These are phyloP conservation scores for Fragosphaeria purpurea DNA, from an alignment of 2,329 filamentous ascomycete genomes.

Conservation along the genomic window DNA sequence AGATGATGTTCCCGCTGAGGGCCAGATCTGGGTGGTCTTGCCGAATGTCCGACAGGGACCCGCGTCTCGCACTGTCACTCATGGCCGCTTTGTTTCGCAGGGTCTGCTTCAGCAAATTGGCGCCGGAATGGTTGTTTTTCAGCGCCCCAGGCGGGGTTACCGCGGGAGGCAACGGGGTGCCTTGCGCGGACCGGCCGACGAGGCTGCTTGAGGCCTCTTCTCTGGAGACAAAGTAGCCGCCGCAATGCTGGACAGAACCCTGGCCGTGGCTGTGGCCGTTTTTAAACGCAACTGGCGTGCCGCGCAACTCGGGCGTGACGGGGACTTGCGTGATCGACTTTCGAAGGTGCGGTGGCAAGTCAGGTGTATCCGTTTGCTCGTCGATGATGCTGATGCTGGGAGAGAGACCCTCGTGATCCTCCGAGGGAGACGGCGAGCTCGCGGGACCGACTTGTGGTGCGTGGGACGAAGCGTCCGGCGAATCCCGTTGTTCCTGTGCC, in stretches of 20 bases:
- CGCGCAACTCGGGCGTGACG: slow-evolving; percentile 26
- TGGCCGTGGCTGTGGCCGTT: no score
- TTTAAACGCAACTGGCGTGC: no score
- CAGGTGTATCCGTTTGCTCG: slow-evolving; percentile 2
- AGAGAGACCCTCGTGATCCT: slow-evolving; percentile 1
- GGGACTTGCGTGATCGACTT: slow-evolving; percentile 24
- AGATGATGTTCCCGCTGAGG: slow-evolving; percentile 56
- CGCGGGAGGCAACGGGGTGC: no score
- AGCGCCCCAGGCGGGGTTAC: background rate
- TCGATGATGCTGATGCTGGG: background rate
- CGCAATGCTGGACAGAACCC: no score
- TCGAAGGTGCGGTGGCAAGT: slow-evolving; percentile 25
- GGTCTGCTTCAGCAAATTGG: background rate
- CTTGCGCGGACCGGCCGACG: no score
- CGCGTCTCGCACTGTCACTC: slow-evolving; percentile 30
- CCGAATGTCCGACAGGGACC: slow-evolving; percentile 46
- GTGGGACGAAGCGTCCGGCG: no score
- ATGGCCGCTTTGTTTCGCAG: slow-evolving; percentile 33
- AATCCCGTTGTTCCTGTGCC: background rate
- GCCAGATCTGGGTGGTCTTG: slow-evolving; percentile 46
- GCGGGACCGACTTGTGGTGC: background rate
- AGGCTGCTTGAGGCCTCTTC: no score
- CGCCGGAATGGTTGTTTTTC: background rate
- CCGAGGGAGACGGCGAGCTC: background rate
- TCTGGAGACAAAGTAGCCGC: no score